Base-by-base conservation (phyloP, 225 moss, liverwort and hornwort genomes). In the Sphagnum tenellum region DNA sequence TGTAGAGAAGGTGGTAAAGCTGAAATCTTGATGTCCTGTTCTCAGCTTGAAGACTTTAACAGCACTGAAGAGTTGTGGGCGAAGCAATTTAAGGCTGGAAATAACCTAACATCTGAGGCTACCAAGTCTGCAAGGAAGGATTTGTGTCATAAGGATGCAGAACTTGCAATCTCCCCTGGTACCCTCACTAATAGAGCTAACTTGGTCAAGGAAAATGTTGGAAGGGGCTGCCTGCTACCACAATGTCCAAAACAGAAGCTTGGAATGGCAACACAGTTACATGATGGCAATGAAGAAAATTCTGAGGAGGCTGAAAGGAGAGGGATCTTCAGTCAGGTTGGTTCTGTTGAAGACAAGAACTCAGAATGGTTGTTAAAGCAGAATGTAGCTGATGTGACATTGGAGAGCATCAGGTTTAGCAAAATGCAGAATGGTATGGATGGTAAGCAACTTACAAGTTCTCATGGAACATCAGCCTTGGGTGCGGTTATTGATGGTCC, bases 401-500 rank as follows among this genome's bases (percentile, higher is more conserved):
- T 47, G 3, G 61, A 61, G 0, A 47, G 58, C 3, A 61, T 4
- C 10, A 2, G 65, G 44, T 3, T 45, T 4, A 9, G 46, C 46
- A 66, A 47, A 61, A 60, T 56, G 12, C 65, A 45, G 54, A 69
- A 68, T 68, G 50, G 47, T 8, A 64, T 12, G 50, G 47, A 46
- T 57, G 12, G 55, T 55, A 71, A 69, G 65, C 64, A 68, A 57
- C 65, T 56, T 56, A 56, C 62, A 71, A 57, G 60, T 70, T 67
- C 71, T 50, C 80, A 80, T 73, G 77, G 60, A 54, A 68, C 54
- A 73, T 73, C 80, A 14, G 73, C 80, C 48, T 78, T 84, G 56
- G 84, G 80, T 69, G 80, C 77, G 66, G 84, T 84, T 58, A 78
- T 81, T 65, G 75, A 84, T 62, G 75, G 75, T 67, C 77, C 84